A percentile compares a stretch with the other conserved stretches of the same genome.
Evolutionary conservation across 2,329 filamentous ascomycete genomes (phyloP).

Genomic region (Zasmidium cellare): DNA sequence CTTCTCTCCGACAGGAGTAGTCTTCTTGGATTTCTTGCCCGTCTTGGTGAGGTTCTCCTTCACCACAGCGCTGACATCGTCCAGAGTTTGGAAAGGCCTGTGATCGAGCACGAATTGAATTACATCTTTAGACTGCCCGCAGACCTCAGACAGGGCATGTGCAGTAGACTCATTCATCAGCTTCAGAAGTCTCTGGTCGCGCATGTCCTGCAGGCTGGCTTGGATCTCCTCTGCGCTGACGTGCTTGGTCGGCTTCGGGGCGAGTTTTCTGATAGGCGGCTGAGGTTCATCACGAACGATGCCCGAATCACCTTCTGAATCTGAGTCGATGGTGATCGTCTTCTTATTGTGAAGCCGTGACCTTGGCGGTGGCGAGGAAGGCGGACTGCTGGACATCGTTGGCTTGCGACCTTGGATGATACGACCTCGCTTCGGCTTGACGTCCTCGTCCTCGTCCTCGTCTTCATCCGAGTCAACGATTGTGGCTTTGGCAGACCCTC

Average conservation of each 20-base stretch:
- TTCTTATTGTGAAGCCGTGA: slow-evolving; percentile 16
- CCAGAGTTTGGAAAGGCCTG: slow-evolving; percentile 70
- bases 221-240: slow-evolving; percentile 3
- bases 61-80: slow-evolving; percentile 66
- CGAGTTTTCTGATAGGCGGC: slow-evolving; percentile 2
- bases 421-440: slow-evolving; percentile 34
- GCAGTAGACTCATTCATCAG: slow-evolving; percentile 81
- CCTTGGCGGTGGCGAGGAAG: slow-evolving; percentile 28
- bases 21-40: slow-evolving; percentile 52
- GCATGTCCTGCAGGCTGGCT: slow-evolving; percentile 17
- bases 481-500: slow-evolving; percentile 4
- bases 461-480: slow-evolving; percentile 21
- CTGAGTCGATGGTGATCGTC: slow-evolving; percentile 42
- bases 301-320: slow-evolving; percentile 42
- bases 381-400: slow-evolving; percentile 36
- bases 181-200: slow-evolving; percentile 58
- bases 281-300: slow-evolving; percentile 18
- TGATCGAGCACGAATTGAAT: slow-evolving; percentile 69
- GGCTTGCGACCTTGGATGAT: slow-evolving; percentile 53
- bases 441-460: slow-evolving; percentile 29
- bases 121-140: slow-evolving; percentile 68
- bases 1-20: slow-evolving; percentile 60
- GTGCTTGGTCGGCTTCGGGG: slow-evolving; percentile 4
- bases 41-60: slow-evolving; percentile 49
- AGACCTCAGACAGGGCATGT: slow-evolving; percentile 78